Evolutionary conservation across 257 asterid species (phyloP), one percentile per base, ranked within the genome.

Genomic region (Sherardia arvensis): DNA sequence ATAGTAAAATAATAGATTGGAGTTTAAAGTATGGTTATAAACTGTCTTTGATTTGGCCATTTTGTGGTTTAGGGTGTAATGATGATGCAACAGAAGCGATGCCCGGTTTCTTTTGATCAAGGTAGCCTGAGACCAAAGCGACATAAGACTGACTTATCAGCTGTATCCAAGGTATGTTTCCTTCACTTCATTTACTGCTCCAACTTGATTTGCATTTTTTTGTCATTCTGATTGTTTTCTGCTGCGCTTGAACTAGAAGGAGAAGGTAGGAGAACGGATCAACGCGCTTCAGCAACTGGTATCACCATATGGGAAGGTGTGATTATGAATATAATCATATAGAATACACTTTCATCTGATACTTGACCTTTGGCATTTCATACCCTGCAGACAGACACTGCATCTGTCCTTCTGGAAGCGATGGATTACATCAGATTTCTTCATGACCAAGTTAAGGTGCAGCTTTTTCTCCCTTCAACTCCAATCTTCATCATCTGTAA

Each of bases 251-350:
- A 97, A 92, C 75, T 88, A 85, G 87, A 89, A 89, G 71, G 99
- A 85, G 84, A 87, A 83, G 84, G 73, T 89, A 59, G 81, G 91
- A 17, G 90, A 87, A 67, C 84, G 91, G 14, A 81, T 92, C 59
- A 79, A 88, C 2, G 95, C 91, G 53, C 96, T 92, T 69, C 99
- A 89, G 64, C 96, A 92, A 72, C 90, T 92, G 23, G 97, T 92
- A 68, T 92, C 99, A 11, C 99, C 99, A 30, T 92, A 69, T 68
- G 99, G 99, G 36, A 92, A 89, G 95, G 99, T 92, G 65, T 20
- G 23, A 32, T 22, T 57, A 57, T 53, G 27, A 53, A 14, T 15
- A 45, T 18, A 25, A 49, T 47, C 56, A n/a, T 20, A 5, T 18
- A 1, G 12, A 27, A 10, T 7, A n/a, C 2, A 27, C 4, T 43